These are phyloP conservation scores for Pilaira anomala DNA, from an alignment of 192 early-diverging fungal genomes.

Conservation along the genomic window DNA sequence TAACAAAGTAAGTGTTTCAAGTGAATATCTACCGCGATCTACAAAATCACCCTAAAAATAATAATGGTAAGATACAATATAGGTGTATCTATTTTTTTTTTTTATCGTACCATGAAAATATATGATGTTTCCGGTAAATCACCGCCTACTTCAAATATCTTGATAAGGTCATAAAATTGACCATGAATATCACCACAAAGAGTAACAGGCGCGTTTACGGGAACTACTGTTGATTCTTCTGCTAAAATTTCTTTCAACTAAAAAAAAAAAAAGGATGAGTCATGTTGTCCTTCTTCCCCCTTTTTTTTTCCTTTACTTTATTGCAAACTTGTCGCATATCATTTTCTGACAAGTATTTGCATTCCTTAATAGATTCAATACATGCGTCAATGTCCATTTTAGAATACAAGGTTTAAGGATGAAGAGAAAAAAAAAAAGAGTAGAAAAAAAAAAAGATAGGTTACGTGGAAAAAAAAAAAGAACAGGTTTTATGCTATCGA, in stretches of 20 bases:
- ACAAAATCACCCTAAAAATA: slow-evolving; percentile 95
- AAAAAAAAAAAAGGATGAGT: neutral
- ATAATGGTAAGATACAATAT: neutral
- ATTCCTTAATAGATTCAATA: slow-evolving; percentile 85
- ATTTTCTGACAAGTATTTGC: slow-evolving; percentile 88
- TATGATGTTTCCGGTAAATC: slow-evolving; percentile 90
- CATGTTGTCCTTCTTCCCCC: neutral
- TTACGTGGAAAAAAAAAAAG: no score
- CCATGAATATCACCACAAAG: slow-evolving; percentile 98
- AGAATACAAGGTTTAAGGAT: neutral
- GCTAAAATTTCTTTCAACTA: slow-evolving; percentile 92
- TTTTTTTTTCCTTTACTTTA: slow-evolving; percentile 54
- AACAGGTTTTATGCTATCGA: no score
- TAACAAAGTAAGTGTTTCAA: slow-evolving; percentile 93
- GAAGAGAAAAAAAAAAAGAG: neutral
- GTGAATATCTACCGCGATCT: slow-evolving; percentile 92
- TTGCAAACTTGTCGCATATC: slow-evolving; percentile 97
- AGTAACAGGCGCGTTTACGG: slow-evolving; percentile 90
- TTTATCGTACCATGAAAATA: slow-evolving; percentile 86
- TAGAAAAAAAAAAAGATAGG: neutral
- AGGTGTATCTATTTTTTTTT: neutral
- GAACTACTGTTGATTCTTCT: slow-evolving; percentile 97
- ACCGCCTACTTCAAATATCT: slow-evolving; percentile 93
- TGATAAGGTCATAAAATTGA: slow-evolving; percentile 93
- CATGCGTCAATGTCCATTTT: slow-evolving; percentile 72